Evolutionary conservation across 2,329 filamentous ascomycete genomes (phyloP), one percentile per base, ranked within the genome.

Genomic region (Talaromyces sp.): DNA sequence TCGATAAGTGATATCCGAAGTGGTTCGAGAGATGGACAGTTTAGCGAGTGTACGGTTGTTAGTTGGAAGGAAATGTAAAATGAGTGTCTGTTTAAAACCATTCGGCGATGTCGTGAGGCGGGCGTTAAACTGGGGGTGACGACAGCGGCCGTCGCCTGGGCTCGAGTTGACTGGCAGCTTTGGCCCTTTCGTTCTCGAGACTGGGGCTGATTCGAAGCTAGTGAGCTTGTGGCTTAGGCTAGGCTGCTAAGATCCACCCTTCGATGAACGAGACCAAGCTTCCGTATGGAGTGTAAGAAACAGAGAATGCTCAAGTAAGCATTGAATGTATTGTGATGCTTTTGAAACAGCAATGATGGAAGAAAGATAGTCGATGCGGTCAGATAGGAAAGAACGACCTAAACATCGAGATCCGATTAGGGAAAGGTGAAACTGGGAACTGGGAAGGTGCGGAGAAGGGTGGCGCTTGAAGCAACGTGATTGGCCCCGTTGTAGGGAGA

Each of bases 141-240:
- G 52, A 56, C 52, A 56, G 19, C 33, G n/a, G 35, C 50, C 27
- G 27, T 50, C 47, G 47, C 27, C 47, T 50, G 49, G 49, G 33
- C 47, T 50, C 10, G 45, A 54, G 31, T 54, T 19, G 27, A 31
- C 50, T 8, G 9, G 31, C 47, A 50, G 22, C 27, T 52, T 35
- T 33, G 49, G 49, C 47, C 47, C 47, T 50, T 54, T 33, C 31
- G 27, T n/a, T 13, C 27, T 56, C 11, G 22, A 50, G 11, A 50
- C 47, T 50, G 52, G 52, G 52, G 52, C 50, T 56, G 49, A 52
- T 33, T 52, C 8, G 7, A 31, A 52, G 49, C 49, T 52, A 52
- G 47, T 50, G 47, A 50, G 27, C 3, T 52, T 52, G 27, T 56
- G 52, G 52, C n/a, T 56, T 56, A 56, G 33, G 52, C 52, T 56